Percentiles rank a stretch among this genome's conserved stretches.
These are phyloP conservation scores for Excoecaria agallocha DNA, from an alignment of 345 rosid species.

Conservation along the genomic window DNA sequence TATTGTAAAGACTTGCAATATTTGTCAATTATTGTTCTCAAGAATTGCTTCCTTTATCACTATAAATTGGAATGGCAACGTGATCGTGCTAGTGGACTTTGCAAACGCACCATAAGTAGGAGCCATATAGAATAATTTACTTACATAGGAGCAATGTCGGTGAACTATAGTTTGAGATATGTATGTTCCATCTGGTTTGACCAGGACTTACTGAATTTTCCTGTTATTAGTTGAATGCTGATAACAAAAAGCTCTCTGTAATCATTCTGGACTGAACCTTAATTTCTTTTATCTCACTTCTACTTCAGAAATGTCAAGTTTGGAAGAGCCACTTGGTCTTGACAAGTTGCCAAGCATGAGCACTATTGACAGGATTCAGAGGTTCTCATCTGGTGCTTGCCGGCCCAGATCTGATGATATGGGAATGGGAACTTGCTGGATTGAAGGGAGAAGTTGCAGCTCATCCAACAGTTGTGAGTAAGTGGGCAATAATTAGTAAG, in stretches of 20 bases:
- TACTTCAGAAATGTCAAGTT: slow-evolving; percentile 70
- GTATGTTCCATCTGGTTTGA: no score
- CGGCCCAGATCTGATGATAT: slow-evolving; percentile 60
- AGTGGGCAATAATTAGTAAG: slow-evolving; percentile 21
- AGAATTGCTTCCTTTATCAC: background rate
- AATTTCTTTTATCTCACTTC: slow-evolving; percentile 27
- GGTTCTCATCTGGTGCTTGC: slow-evolving; percentile 83
- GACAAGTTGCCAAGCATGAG: slow-evolving; percentile 94
- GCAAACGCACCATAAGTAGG: no score
- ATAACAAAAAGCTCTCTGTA: background rate
- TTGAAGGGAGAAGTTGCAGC: slow-evolving; percentile 80
- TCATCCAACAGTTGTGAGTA: slow-evolving; percentile 72
- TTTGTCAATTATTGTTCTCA: background rate
- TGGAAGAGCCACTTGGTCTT: slow-evolving; percentile 87
- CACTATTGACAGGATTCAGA: slow-evolving; percentile 75
- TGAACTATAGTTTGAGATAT: no score
- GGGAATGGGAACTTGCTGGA: slow-evolving; percentile 80
- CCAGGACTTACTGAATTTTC: no score
- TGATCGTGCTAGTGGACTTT: background rate
- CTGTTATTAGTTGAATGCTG: no score
- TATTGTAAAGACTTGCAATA: background rate
- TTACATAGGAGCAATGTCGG: no score
- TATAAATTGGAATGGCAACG: background rate
- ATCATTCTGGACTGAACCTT: slow-evolving; percentile 20
- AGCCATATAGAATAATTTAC: no score